phyloP scores from a whole-genome alignment of 2,329 filamentous ascomycete genomes.

The Trichophyton verrucosum region DNA sequence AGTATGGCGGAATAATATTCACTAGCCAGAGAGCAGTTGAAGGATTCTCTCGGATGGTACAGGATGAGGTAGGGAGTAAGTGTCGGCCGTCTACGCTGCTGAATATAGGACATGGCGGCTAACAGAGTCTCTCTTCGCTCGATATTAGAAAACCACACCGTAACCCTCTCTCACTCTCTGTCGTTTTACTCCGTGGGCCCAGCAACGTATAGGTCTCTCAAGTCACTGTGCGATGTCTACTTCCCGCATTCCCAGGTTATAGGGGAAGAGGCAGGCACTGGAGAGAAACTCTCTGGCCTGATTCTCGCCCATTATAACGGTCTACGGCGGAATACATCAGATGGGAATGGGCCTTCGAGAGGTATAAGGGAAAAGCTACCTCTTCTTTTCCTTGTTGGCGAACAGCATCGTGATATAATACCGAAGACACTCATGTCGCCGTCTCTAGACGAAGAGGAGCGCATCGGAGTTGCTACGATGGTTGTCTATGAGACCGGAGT shows the following conservation, averaged over 20 bases:
- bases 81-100: constrained; percentile 5
- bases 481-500: constrained; percentile 80
- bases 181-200: constrained; percentile 39
- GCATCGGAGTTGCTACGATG: constrained; percentile 61
- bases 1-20: constrained; percentile 39
- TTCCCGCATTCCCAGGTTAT: constrained; percentile 49
- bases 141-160: constrained; percentile 1
- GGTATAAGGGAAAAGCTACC: constrained; percentile 32
- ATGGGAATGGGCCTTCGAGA: constrained; percentile 18
- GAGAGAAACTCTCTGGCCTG: constrained; percentile 62
- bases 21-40: constrained; percentile 40
- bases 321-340: constrained; percentile 12
- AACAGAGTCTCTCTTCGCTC: neutral
- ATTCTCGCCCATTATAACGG: constrained; percentile 66
- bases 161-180: constrained; percentile 18
- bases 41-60: constrained; percentile 29
- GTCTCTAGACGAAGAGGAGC: constrained; percentile 35
- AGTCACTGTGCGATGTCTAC: constrained; percentile 32
- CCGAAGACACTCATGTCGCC: constrained; percentile 61
- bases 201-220: constrained; percentile 52
- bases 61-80: constrained; percentile 21
- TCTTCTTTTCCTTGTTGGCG: constrained; percentile 78
- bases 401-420: constrained; percentile 80
- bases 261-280: constrained; percentile 73
- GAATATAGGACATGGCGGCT: neutral